phyloP scores from a whole-genome alignment of 495 filamentous ascomycete species.

The Pyrenula aspistea region DNA sequence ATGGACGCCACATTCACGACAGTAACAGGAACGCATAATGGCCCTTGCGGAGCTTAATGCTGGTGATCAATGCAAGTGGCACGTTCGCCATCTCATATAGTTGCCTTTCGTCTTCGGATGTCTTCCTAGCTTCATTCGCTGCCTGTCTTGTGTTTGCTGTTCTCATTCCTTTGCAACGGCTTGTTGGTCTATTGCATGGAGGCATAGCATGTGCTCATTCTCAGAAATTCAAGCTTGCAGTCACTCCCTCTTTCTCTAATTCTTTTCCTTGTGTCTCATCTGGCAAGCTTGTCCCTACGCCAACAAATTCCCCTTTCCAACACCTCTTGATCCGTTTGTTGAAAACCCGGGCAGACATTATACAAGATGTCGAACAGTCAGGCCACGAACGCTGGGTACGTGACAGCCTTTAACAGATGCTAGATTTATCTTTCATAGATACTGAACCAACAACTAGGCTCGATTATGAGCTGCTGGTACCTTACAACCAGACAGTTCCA shows the following conservation, averaged over 20 bases:
- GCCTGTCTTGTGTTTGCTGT: neutral
- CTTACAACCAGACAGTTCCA: slow-evolving; percentile 52
- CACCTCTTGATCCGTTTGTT: too few relatives aligned
- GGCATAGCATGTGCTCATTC: neutral
- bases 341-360: too few relatives aligned
- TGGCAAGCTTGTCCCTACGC: neutral
- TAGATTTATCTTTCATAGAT: neutral
- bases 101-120: neutral
- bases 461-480: slow-evolving; percentile 15
- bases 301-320: too few relatives aligned
- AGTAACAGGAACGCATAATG: neutral
- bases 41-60: neutral
- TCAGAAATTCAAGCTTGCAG: neutral
- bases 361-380: neutral
- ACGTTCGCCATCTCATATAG: neutral
- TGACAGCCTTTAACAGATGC: too few relatives aligned
- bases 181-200: neutral
- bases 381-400: neutral
- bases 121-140: neutral
- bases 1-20: neutral
- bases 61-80: neutral
- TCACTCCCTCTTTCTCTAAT: neutral
- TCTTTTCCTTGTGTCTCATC: neutral
- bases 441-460: neutral
- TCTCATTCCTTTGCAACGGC: neutral